Evolutionary conservation across 257 asterid species (phyloP), one percentile per base, ranked within the genome.

Genomic region (Nicotiana sylvestris): DNA sequence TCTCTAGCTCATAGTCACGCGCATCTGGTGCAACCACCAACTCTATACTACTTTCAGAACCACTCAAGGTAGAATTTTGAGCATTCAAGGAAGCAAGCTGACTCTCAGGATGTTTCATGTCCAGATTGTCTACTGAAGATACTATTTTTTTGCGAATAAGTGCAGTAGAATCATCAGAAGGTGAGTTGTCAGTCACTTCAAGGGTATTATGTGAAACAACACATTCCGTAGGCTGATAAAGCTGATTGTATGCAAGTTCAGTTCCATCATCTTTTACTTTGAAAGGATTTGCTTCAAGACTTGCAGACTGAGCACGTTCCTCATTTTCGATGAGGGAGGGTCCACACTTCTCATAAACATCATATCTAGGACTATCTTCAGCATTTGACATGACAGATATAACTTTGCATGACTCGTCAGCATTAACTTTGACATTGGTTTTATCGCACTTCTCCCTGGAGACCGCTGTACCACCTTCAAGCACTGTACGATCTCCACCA

Each of bases 11-110:
- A 84, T 74, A 56, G 25, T 61, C 88, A 25, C 62, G 81, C 84
- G 81, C 66, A 37, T 83, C 90, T 57, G 87, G 79, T 13, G 16
- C 76, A 76, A 56, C 89, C 49, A 57, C 91, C 84, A 85, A 81
- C 82, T 81, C 85, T 29, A 65, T 80, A 86, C 66, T 81, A 67
- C 81, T 80, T 80, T 88, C 88, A 82, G 83, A 80, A 81, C 83
- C 82, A 70, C 13, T 32, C 43, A 49, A 80, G 35, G 49, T 18
- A 80, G 72, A 35, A 66, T 62, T 51, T 30, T 55, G 62, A 65
- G 16, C 62, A 25, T 21, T 76, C 66, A 57, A 33, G 67, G 76
- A 25, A 33, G n/a, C 35, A 37, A 25, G 25, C 79, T 46, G 61
- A 72, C 79, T 25, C 79, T 25, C 79, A 49, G 79, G 79, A 25